Percentiles rank a stretch among this genome's conserved stretches.
phyloP scores from a whole-genome alignment of 257 asterid species.

The Ehretia macrophylla region DNA sequence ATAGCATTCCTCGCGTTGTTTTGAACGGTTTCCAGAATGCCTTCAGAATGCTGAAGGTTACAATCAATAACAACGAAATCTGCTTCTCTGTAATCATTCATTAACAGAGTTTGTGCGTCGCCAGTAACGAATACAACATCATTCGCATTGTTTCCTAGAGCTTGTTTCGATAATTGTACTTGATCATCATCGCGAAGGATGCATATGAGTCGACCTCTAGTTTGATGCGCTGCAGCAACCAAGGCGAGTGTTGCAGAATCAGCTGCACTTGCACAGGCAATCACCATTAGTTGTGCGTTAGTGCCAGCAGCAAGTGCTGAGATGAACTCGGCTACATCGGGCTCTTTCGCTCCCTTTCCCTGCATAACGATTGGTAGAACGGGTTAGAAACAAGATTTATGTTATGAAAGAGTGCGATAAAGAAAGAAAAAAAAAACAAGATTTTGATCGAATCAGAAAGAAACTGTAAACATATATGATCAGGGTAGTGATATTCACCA shows the following conservation, averaged over 20 bases:
- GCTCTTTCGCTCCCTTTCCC: conserved; percentile 58
- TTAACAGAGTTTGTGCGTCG: conserved; percentile 34
- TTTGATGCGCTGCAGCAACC: conserved; percentile 66
- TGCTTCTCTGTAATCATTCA: conserved; percentile 30
- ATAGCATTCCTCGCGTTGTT: conserved; percentile 6
- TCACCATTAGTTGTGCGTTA: conserved; percentile 52
- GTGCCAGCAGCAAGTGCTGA: conserved; percentile 79
- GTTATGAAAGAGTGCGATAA: neutral
- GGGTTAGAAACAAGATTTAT: neutral
- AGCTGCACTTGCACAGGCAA: conserved; percentile 44
- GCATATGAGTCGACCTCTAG: conserved; percentile 58
- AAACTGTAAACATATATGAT: too few species aligned
- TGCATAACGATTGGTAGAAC: conserved; percentile 13
- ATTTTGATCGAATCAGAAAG: neutral
- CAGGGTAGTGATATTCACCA: conserved; percentile 37
- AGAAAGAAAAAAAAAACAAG: too few species aligned
- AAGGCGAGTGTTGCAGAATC: conserved; percentile 45
- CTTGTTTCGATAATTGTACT: conserved; percentile 10
- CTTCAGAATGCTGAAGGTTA: conserved; percentile 41
- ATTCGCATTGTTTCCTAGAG: conserved; percentile 18
- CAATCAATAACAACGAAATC: conserved; percentile 62
- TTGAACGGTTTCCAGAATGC: conserved; percentile 21
- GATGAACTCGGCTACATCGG: conserved; percentile 69
- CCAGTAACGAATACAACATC: conserved; percentile 45
- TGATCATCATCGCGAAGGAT: conserved; percentile 32